Conservation (phyloP, 2,329 filamentous ascomycete species). For the Aspergillus chevalieri region DNA sequence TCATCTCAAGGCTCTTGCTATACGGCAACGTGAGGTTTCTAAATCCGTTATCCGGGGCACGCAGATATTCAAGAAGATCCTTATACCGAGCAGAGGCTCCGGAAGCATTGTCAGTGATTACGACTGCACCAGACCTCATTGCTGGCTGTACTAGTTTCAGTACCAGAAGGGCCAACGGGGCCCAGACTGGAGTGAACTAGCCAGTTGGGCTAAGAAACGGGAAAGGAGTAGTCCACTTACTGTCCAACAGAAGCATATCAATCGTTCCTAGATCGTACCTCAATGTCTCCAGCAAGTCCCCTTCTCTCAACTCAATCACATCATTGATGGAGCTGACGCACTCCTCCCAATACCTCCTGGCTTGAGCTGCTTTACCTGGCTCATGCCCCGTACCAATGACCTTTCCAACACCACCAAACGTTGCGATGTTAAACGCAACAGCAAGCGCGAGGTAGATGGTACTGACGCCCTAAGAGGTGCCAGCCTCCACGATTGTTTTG, state of each 20-base stretch:
- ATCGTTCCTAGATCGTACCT: constrained; percentile 26
- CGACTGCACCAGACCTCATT: constrained; percentile 30
- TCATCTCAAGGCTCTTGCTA: constrained; percentile 44
- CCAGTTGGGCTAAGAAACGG: too few relatives aligned
- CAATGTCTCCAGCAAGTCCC: constrained; percentile 37
- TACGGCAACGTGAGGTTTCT: constrained; percentile 46
- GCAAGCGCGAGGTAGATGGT: constrained; percentile 59
- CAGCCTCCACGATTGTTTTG: constrained; percentile 52
- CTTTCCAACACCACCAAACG: constrained; percentile 28
- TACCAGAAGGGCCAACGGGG: constrained; percentile 32
- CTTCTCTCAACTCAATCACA: constrained; percentile 35
- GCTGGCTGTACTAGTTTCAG: constrained; percentile 31
- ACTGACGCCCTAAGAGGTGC: constrained; percentile 57
- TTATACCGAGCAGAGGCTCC: constrained; percentile 26
- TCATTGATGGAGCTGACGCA: constrained; percentile 24
- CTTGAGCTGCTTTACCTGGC: constrained; percentile 45
- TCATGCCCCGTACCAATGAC: constrained; percentile 60
- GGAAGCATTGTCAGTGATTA: constrained; percentile 35
- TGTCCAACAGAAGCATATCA: constrained; percentile 32
- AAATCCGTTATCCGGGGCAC: constrained; percentile 45
- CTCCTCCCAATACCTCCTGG: constrained; percentile 38
- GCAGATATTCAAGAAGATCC: constrained; percentile 45
- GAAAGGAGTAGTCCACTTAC: constrained; percentile 29
- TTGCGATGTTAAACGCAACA: constrained; percentile 43
- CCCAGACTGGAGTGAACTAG: constrained; percentile 28